These are phyloP conservation scores for Ustilago nuda DNA, from an alignment of 1,284 basidiomycete genomes.

Conservation along the genomic window DNA sequence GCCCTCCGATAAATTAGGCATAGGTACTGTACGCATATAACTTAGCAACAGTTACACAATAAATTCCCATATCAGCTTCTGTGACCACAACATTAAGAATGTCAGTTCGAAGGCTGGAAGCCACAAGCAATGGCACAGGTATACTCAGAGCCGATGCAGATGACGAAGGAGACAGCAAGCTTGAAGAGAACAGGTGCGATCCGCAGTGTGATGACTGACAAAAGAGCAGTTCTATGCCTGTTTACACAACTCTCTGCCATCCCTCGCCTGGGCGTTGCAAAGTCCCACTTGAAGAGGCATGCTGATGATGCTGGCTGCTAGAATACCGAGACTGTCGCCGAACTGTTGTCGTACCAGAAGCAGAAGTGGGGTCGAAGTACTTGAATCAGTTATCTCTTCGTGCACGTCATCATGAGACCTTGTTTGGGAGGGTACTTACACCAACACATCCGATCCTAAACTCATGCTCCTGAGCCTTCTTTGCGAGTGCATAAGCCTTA, in stretches of 20 bases:
- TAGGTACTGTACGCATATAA: neutral
- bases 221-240: conserved; percentile 39
- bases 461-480: conserved; percentile 63
- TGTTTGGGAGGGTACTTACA: neutral
- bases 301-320: conserved; percentile 60
- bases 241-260: conserved; percentile 59
- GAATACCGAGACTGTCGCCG: conserved; percentile 65
- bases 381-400: neutral
- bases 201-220: neutral
- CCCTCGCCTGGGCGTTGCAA: conserved; percentile 55
- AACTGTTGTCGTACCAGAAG: conserved; percentile 19
- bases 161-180: too few relatives aligned
- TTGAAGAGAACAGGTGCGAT: neutral
- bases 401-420: neutral
- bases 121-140: too few relatives aligned
- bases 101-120: too few relatives aligned
- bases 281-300: conserved; percentile 64
- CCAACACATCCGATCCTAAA: conserved; percentile 67
- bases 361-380: conserved; percentile 4
- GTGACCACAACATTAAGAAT: too few relatives aligned
- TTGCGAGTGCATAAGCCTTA: conserved; percentile 8
- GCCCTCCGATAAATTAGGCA: neutral
- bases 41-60: too few relatives aligned
- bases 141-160: too few relatives aligned
- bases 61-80: too few relatives aligned